Percentiles rank a stretch among this genome's conserved stretches.
phyloP scores from a whole-genome alignment of 495 filamentous ascomycete genomes.

The Aspergillus funiculosus region DNA sequence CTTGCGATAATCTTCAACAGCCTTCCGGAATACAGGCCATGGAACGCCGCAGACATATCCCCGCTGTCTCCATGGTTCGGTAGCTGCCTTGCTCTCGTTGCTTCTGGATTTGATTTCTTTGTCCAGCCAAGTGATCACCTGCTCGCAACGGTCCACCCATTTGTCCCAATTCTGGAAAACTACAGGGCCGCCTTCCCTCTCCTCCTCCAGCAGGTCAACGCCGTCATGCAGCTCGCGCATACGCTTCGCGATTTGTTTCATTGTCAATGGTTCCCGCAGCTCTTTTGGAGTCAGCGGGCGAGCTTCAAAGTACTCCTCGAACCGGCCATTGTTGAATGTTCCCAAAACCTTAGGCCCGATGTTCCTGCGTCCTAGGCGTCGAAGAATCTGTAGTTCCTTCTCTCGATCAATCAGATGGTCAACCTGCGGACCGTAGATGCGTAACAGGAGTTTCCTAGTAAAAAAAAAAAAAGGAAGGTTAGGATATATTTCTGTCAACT shows the following conservation, averaged over 20 bases:
- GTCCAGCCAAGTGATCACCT: slow-evolving; percentile 73
- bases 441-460: slow-evolving; percentile 71
- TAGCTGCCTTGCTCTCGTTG: slow-evolving; percentile 28
- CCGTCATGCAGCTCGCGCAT: slow-evolving; percentile 96
- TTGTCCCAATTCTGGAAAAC: slow-evolving; percentile 94
- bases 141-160: slow-evolving; percentile 77
- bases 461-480: slow-evolving; percentile 9
- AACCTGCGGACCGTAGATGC: slow-evolving; percentile 93
- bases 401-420: slow-evolving; percentile 94
- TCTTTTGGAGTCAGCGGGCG: slow-evolving; percentile 69
- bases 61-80: slow-evolving; percentile 56
- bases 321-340: slow-evolving; percentile 92
- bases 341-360: slow-evolving; percentile 93
- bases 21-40: slow-evolving; percentile 71
- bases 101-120: slow-evolving; percentile 50
- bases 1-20: slow-evolving; percentile 70
- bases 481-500: too few species aligned
- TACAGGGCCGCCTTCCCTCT: slow-evolving; percentile 70
- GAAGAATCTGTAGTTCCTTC: slow-evolving; percentile 79
- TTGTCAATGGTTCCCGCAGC: slow-evolving; percentile 74
- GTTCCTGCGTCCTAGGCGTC: slow-evolving; percentile 78
- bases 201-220: slow-evolving; percentile 73
- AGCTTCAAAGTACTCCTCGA: slow-evolving; percentile 89
- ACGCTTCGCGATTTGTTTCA: slow-evolving; percentile 92
- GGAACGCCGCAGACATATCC: slow-evolving; percentile 79